phyloP scores from a whole-genome alignment of 2,329 filamentous ascomycete species.

The Lecanosticta acicola region DNA sequence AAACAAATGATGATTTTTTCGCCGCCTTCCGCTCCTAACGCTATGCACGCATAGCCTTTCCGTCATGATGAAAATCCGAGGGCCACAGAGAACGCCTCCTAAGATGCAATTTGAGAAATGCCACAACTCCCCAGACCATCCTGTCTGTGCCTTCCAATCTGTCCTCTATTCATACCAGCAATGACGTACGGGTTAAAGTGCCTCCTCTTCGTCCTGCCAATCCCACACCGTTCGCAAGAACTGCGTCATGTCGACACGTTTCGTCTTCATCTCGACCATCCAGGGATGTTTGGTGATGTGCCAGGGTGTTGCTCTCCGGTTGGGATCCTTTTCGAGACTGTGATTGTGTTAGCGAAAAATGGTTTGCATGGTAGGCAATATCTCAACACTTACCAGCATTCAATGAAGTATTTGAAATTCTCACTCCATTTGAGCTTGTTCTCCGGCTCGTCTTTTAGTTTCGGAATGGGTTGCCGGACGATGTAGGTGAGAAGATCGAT shows the following conservation, averaged over 20 bases:
- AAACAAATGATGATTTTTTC: no score
- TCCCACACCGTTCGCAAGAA: conserved; percentile 96
- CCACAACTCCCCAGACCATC: no score
- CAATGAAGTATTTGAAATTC: conserved; percentile 98
- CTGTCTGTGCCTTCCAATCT: no score
- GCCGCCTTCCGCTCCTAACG: no score
- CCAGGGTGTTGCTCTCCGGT: conserved; percentile 86
- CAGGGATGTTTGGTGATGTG: conserved; percentile 98
- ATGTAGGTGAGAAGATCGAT: conserved; percentile 98
- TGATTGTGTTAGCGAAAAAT: conserved; percentile 21
- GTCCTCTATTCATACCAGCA: no score
- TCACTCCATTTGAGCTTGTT: conserved; percentile 90
- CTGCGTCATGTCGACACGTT: conserved; percentile 95
- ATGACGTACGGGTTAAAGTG: no score
- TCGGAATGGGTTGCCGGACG: conserved; percentile 89
- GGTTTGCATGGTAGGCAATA: neutral
- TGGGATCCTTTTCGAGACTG: conserved; percentile 90
- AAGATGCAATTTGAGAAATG: no score
- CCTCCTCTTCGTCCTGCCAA: conserved; percentile 64
- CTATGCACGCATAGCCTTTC: no score
- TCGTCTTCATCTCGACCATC: conserved; percentile 94
- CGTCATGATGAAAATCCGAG: no score
- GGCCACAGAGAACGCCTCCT: no score
- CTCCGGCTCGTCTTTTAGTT: conserved; percentile 76
- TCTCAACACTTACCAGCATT: conserved; percentile 76